Base-by-base conservation (phyloP, 352 stramenopile species). In the Phytophthora meadii region DNA sequence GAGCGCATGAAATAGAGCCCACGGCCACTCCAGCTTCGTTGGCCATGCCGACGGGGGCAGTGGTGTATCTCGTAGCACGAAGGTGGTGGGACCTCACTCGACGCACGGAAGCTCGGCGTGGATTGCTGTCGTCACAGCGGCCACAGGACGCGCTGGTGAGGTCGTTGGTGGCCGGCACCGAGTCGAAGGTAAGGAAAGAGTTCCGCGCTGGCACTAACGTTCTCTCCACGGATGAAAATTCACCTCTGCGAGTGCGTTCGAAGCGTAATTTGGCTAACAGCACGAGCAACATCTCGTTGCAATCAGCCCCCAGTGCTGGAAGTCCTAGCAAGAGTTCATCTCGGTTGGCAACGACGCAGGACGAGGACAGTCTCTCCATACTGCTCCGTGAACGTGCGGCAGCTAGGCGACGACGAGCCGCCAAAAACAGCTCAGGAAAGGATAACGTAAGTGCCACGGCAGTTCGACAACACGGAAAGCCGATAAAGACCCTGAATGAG, bases 11-110 rank as follows among this genome's bases (percentile, higher is more conserved):
- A 54, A 53, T 88, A 28, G 79, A 88, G 32, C 49, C 70, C 2
- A 53, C 36, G 6, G 68, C 55, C 32, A 81, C 77, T 5, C 74
- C 79, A 4, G 58, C 49, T 1, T 40, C 46, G 25, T 47, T 88
- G 14, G 71, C 61, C 25, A 79, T 88, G 53, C 72, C 79, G 4
- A 72, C 61, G 1, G 75, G 77, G 10, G 74, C 72, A 9, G 37
- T 88, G 17, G 70, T 88, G 30, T 84, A 76, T 51, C 61, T 88
- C 22, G 79, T 88, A 48, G 54, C 67, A 4, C 72, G 72, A 15
- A 74, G 70, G 55, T 86, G 79, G 79, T 88, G 79, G 77, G 75
- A 87, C 56, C 69, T 84, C 49, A 81, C 69, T 44, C 77, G 77
- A 0, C 77, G 80, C 41, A 84, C 82, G 50, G 80, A 86, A 50